Evolutionary conservation across 2,329 filamentous ascomycete species (phyloP), one percentile per base, ranked within the genome.

Genomic region (Byssoonygena ceratinophila): DNA sequence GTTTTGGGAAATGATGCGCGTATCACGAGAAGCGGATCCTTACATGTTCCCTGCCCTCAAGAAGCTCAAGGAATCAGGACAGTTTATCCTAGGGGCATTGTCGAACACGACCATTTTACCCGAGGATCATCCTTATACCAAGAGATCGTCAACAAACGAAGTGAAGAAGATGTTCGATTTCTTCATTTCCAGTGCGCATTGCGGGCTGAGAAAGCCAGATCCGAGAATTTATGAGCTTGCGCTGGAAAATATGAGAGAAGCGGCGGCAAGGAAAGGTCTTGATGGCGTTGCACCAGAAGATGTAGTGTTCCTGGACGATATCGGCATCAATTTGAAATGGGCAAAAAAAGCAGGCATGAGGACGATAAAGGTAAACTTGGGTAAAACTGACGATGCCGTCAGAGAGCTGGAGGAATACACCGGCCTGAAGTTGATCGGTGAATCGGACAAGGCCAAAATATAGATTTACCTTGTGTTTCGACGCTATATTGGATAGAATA

Each of bases 51-150:
- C 90, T 0, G 90, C 90, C 1, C 72, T 97, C 37, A 71, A 81
- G 62, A 80, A 76, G 34, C 73, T 98, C 54, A 78, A 79, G 54
- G 74, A 74, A 2, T 82, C 77, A 48, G 78, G 80, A 0, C 71
- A 74, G 53, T 90, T 83, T 59, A 76, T 91, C 31, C 69, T 97
- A 1, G 91, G 83, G 0, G 92, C 90, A 1, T 73, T 97, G 58
- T 90, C 84, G 60, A 97, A 98, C 64, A 97, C 92, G 0, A 81
- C 92, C 23, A 84, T 88, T 22, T 96, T 94, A 62, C 91, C 90
- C 0, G 74, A 77, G 0, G 70, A 74, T 39, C 71, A 76, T 1
- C 72, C 80, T 56, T 46, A 53, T 14, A 49, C 29, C 54, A 54
- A 51, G 31, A 44, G 23, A 6, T 45, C 53, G 16, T 55, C 60